Evolutionary conservation across 208 protist species (phyloP).

Genomic region (Leishmania mexicana): DNA sequence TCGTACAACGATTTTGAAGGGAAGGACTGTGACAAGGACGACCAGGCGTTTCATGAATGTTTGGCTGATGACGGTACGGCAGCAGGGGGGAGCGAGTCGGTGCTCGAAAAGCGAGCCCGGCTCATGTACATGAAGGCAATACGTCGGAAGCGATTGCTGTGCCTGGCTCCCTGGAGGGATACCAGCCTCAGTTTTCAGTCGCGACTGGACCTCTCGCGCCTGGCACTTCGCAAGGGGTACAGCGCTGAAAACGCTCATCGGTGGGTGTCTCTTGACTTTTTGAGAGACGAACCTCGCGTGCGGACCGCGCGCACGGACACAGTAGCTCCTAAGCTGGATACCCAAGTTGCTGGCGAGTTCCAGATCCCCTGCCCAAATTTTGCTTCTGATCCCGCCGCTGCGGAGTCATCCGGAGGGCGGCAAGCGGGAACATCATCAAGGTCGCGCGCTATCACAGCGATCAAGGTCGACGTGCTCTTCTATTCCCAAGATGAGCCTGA

Average conservation of each 20-base stretch:
- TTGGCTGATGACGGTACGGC: background rate
- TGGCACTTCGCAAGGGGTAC: slow-evolving; percentile 29
- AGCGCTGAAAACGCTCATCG: background rate
- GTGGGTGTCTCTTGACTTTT: slow-evolving; percentile 29
- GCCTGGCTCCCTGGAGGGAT: background rate
- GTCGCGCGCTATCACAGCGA: background rate
- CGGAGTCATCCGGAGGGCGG: background rate
- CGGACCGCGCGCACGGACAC: background rate
- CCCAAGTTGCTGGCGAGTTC: background rate
- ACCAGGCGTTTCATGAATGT: background rate
- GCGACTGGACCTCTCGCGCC: slow-evolving; percentile 23
- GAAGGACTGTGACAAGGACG: background rate
- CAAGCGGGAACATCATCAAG: background rate
- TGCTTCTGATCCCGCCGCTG: background rate
- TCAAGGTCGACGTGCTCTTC: slow-evolving; percentile 1
- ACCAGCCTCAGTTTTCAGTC: background rate
- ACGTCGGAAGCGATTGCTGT: background rate
- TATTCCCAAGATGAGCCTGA: background rate
- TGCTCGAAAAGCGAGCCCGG: background rate
- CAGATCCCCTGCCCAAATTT: background rate
- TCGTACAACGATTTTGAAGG: background rate
- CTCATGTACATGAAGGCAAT: background rate
- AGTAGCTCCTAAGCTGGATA: background rate
- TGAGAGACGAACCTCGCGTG: slow-evolving; percentile 12
- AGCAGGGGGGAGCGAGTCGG: background rate